A percentile compares a stretch with the other conserved stretches of the same genome.
phyloP scores from a whole-genome alignment of 805 yeast genomes.

The Ogataea corticis region DNA sequence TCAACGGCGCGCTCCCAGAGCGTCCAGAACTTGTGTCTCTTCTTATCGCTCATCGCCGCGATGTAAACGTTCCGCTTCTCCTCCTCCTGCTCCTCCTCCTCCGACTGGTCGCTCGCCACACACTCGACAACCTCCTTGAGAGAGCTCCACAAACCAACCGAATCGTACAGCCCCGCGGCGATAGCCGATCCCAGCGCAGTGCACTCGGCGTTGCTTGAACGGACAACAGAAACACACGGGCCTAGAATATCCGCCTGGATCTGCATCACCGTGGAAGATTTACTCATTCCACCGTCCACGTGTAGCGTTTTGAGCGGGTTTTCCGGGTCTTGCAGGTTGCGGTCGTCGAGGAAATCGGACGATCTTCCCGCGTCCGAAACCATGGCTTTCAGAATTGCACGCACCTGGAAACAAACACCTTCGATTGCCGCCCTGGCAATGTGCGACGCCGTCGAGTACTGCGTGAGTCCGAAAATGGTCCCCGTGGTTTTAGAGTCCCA shows the following conservation, averaged over 20 bases:
- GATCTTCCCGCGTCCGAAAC: conserved; percentile 66
- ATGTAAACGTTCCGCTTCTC: conserved; percentile 47
- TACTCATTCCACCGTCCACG: conserved; percentile 96
- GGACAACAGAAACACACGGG: conserved; percentile 74
- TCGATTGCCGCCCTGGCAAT: conserved; percentile 93
- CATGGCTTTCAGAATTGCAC: conserved; percentile 91
- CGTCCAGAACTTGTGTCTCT: conserved; percentile 62
- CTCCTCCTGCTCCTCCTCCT: conserved; percentile 43
- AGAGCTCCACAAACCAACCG: conserved; percentile 70
- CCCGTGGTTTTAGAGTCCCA: conserved; percentile 95
- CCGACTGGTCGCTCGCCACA: conserved; percentile 25
- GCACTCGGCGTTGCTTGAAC: conserved; percentile 85
- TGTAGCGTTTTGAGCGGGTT: conserved; percentile 48
- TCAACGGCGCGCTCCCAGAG: conserved; percentile 86
- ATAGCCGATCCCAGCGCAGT: conserved; percentile 96
- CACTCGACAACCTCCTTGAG: conserved; percentile 62
- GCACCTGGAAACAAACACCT: conserved; percentile 91
- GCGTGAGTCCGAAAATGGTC: conserved; percentile 89
- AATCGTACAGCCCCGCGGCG: conserved; percentile 79
- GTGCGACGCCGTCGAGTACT: conserved; percentile 87
- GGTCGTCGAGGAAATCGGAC: conserved; percentile 57
- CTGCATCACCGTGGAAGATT: conserved; percentile 88
- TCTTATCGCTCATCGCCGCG: conserved; percentile 38
- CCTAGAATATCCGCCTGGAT: conserved; percentile 92
- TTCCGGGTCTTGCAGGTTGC: conserved; percentile 37